Conservation (phyloP, 129 eudicot species). For the Chrysanthemum lavandulifolium region DNA sequence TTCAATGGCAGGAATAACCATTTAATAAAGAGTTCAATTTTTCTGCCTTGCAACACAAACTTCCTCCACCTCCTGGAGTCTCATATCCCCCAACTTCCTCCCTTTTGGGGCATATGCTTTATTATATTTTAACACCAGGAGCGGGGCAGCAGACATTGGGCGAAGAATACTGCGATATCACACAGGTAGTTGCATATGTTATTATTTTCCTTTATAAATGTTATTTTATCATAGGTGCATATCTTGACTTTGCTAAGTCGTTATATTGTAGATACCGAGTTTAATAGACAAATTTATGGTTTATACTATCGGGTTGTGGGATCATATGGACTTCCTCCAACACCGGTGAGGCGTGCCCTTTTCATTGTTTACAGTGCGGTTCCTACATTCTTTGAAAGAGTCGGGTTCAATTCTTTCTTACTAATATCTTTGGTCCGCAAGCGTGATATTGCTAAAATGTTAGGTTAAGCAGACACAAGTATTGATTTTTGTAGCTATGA, state of each 20-base stretch:
- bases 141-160: constrained; percentile 97
- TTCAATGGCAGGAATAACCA: too few relatives aligned
- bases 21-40: too few relatives aligned
- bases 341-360: constrained; percentile 95
- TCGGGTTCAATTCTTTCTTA: constrained; percentile 46
- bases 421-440: constrained; percentile 1
- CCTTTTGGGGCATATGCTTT: constrained; percentile 95
- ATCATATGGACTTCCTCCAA: constrained; percentile 87
- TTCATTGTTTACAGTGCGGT: constrained; percentile 85
- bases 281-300: constrained; percentile 14
- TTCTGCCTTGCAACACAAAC: too few relatives aligned
- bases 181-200: constrained; percentile 52
- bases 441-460: constrained; percentile 1
- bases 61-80: too few relatives aligned
- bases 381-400: constrained; percentile 93
- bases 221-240: too few relatives aligned
- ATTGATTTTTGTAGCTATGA: too few relatives aligned
- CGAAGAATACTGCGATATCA: constrained; percentile 96
- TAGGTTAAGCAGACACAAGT: too few relatives aligned
- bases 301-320: constrained; percentile 72
- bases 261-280: neutral
- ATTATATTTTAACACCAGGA: constrained; percentile 86
- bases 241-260: neutral
- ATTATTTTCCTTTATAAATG: too few relatives aligned
- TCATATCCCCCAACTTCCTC: too few relatives aligned